phyloP scores from a whole-genome alignment of 306 rosid genomes.

The Astragalus membranaceus region DNA sequence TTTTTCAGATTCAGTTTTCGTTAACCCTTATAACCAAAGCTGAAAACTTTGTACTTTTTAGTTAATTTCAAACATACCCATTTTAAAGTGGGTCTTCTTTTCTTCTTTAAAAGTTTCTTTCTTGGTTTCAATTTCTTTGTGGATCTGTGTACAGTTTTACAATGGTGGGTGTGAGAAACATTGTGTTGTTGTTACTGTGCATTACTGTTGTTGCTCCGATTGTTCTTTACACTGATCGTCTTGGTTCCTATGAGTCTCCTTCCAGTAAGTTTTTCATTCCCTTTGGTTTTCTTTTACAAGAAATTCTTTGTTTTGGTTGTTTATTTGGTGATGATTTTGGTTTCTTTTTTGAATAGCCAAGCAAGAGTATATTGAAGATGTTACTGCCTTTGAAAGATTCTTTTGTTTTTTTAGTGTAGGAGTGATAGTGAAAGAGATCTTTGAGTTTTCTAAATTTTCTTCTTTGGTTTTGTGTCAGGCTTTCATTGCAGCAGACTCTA shows the following conservation, averaged over 20 bases:
- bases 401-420: not conserved
- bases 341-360: too few species aligned
- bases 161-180: too few species aligned
- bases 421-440: conserved; percentile 16
- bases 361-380: conserved; percentile 57
- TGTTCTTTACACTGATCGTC: too few species aligned
- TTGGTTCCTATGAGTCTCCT: too few species aligned
- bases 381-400: conserved; percentile 3
- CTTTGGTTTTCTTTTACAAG: too few species aligned
- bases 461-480: conserved; percentile 28
- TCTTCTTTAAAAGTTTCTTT: not conserved
- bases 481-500: conserved; percentile 45
- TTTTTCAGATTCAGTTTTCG: conserved; percentile 1
- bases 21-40: not conserved
- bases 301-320: too few species aligned
- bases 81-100: conserved; percentile 23
- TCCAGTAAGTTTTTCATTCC: too few species aligned
- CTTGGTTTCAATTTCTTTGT: conserved; percentile 3
- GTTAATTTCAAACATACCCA: not conserved
- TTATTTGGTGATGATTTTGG: too few species aligned
- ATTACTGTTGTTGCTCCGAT: too few species aligned
- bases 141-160: conserved; percentile 12
- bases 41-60: not conserved
- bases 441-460: conserved; percentile 5
- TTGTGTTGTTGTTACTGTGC: too few species aligned